These are phyloP conservation scores for Colletotrichum sidae DNA, from an alignment of 2,329 filamentous ascomycete species.

Conservation along the genomic window DNA sequence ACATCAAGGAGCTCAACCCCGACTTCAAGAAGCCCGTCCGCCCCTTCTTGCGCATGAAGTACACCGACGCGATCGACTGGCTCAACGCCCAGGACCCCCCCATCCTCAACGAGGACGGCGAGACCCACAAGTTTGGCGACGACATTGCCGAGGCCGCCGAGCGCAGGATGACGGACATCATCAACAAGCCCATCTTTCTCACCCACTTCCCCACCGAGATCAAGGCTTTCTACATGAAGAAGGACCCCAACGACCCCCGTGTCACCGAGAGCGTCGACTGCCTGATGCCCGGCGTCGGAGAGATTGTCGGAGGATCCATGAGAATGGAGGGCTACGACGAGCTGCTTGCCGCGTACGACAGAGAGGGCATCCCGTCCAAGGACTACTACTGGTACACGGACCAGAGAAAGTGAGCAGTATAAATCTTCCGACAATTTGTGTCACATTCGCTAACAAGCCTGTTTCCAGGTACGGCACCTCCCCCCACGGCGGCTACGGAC, in stretches of 20 bases:
- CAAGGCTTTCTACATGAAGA: conserved; percentile 99
- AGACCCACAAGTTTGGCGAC: conserved; percentile 92
- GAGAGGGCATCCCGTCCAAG: conserved; percentile 84
- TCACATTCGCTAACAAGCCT: conserved; percentile 4
- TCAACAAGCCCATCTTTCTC: conserved; percentile 94
- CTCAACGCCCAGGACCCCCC: conserved; percentile 81
- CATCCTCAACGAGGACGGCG: conserved; percentile 92
- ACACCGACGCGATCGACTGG: conserved; percentile 94
- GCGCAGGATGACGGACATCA: conserved; percentile 95
- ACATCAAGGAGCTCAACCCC: conserved; percentile 91
- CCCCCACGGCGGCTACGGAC: conserved; percentile 91
- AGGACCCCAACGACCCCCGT: conserved; percentile 79
- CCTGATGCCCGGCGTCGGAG: conserved; percentile 91
- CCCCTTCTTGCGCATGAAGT: conserved; percentile 95
- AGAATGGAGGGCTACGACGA: conserved; percentile 93
- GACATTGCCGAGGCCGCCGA: conserved; percentile 98
- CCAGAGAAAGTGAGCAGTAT: conserved; percentile 82
- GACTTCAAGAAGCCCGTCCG: conserved; percentile 83
- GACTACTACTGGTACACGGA: conserved; percentile 99
- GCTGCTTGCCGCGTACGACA: conserved; percentile 87
- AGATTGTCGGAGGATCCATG: conserved; percentile 97
- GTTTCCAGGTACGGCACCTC: conserved; percentile 82
- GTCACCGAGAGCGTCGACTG: conserved; percentile 94
- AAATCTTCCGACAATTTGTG: conserved; percentile 15
- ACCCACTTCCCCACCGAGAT: conserved; percentile 98